Evolutionary conservation across 768 basidiomycete species (phyloP).

Genomic region (Suillus clintonianus): DNA sequence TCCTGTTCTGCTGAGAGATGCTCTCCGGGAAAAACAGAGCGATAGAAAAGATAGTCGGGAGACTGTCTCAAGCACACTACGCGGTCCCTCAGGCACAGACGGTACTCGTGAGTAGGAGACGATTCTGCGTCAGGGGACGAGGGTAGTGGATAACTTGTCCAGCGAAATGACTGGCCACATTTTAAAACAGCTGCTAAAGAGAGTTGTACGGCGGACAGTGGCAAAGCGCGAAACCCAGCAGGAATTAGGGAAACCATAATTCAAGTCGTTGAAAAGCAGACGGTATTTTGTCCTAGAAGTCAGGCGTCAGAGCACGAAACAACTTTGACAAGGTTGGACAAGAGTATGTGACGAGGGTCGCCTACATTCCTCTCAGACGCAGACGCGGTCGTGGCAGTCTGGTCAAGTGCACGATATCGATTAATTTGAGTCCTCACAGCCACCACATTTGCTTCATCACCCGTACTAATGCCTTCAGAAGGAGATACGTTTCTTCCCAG

Average conservation of each 20-base stretch:
- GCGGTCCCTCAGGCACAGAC: slow-evolving; percentile 78
- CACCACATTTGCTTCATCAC: neutral
- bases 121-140: slow-evolving; percentile 14
- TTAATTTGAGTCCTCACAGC: neutral
- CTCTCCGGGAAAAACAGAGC: slow-evolving; percentile 59
- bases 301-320: neutral
- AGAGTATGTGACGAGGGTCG: neutral
- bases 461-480: slow-evolving; percentile 39
- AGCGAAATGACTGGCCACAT: slow-evolving; percentile 87
- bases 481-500: slow-evolving; percentile 74
- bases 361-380: neutral
- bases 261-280: neutral
- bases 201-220: slow-evolving; percentile 66
- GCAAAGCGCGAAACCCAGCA: slow-evolving; percentile 57
- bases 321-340: neutral
- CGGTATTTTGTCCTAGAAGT: neutral
- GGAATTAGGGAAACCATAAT: slow-evolving; percentile 12
- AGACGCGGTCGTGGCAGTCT: neutral
- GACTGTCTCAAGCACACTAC: slow-evolving; percentile 84
- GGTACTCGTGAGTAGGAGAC: slow-evolving; percentile 61
- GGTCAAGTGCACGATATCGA: neutral
- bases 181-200: slow-evolving; percentile 77
- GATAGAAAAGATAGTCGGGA: slow-evolving; percentile 64
- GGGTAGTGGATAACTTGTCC: slow-evolving; percentile 56
- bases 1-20: slow-evolving; percentile 34